Conservation (phyloP, 2,329 filamentous ascomycete genomes). For the Aspergillus niger region DNA sequence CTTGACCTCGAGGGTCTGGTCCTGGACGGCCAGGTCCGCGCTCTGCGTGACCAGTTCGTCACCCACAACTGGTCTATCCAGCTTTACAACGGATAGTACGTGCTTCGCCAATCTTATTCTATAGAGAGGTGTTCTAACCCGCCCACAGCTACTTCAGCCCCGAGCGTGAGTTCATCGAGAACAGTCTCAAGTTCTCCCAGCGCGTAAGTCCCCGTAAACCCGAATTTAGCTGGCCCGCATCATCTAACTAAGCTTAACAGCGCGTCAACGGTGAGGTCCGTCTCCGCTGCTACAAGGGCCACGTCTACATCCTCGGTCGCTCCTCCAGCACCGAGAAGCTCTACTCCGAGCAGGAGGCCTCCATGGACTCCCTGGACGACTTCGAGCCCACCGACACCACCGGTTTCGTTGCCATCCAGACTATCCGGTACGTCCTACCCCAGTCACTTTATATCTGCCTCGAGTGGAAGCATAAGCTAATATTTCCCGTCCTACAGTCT, state of each 20-base stretch:
- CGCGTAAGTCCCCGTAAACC: conserved; percentile 33
- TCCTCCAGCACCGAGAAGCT: conserved; percentile 70
- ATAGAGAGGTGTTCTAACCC: conserved; percentile 5
- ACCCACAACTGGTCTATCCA: conserved; percentile 62
- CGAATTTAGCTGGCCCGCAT: not conserved
- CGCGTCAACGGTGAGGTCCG: conserved; percentile 64
- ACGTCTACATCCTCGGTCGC: conserved; percentile 51
- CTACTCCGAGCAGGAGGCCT: conserved; percentile 66
- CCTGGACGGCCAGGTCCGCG: conserved; percentile 68
- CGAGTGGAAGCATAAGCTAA: not conserved
- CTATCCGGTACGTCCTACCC: conserved; percentile 29
- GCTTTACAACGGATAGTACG: conserved; percentile 60
- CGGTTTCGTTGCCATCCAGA: conserved; percentile 56
- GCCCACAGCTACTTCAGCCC: conserved; percentile 62
- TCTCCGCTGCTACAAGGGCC: conserved; percentile 68
- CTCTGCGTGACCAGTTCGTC: conserved; percentile 70
- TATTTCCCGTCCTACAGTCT: conserved; percentile 28
- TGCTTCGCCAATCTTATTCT: not conserved
- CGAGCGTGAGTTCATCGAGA: conserved; percentile 71
- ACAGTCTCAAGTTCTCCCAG: conserved; percentile 62
- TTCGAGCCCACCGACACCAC: conserved; percentile 68
- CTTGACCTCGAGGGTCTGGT: conserved; percentile 65
- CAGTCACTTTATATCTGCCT: not conserved
- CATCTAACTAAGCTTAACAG: conserved; percentile 20
- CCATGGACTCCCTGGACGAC: conserved; percentile 71